Conservation (phyloP, 768 basidiomycete genomes). For the Boletus pseudo-olivaceus region DNA sequence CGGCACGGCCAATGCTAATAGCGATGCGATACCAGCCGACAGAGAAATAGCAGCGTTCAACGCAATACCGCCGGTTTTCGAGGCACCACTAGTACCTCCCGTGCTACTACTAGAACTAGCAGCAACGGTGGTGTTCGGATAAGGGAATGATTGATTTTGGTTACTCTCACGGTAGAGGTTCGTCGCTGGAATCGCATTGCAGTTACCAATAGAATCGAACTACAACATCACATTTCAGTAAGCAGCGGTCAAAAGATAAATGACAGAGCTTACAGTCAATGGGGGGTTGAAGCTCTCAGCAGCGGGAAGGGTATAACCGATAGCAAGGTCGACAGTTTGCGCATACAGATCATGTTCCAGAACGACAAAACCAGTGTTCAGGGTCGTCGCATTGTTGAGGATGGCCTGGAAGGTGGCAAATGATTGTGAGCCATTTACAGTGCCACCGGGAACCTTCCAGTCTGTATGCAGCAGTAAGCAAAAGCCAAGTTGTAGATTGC, state of each 20-base stretch:
- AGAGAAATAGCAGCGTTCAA: constrained; percentile 17
- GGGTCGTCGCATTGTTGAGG: constrained; percentile 59
- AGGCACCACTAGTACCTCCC: background rate
- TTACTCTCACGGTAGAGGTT: constrained; percentile 87
- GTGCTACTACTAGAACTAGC: constrained; percentile 4
- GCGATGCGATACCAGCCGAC: constrained; percentile 4
- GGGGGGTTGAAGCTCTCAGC: constrained; percentile 64
- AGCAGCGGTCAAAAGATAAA: background rate
- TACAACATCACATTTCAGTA: constrained; percentile 20
- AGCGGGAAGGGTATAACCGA: constrained; percentile 78
- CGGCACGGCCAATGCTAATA: constrained; percentile 12
- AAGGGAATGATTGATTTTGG: constrained; percentile 65
- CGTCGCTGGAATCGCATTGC: constrained; percentile 56
- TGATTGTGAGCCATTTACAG: constrained; percentile 61
- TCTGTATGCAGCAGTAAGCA: constrained; percentile 41
- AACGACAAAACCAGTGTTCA: constrained; percentile 79
- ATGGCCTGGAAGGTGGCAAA: constrained; percentile 70
- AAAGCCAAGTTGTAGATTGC: background rate
- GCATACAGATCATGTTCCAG: constrained; percentile 84
- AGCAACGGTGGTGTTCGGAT: constrained; percentile 32
- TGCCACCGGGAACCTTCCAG: constrained; percentile 83
- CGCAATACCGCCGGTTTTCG: constrained; percentile 3
- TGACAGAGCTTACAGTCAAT: constrained; percentile 49
- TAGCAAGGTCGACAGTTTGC: constrained; percentile 85
- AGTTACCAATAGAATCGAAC: constrained; percentile 76